Evolutionary conservation across 139 green algal species (phyloP).

Genomic region (Chloropicon primus): DNA sequence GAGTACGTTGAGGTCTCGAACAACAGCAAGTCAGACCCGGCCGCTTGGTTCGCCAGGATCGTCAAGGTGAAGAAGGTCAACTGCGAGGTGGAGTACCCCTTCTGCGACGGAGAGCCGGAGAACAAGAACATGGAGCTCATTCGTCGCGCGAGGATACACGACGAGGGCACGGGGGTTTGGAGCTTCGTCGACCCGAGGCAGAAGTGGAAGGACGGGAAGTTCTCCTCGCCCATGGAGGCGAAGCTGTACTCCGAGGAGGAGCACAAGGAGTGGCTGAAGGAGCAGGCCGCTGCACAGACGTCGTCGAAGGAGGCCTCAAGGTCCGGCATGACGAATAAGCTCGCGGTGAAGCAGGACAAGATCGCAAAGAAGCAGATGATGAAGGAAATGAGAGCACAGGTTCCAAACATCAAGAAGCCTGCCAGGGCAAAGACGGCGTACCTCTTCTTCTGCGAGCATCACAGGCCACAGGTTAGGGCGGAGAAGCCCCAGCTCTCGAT

Average conservation of each 20-base stretch:
- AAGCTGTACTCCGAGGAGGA: background rate
- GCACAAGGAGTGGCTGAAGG: background rate
- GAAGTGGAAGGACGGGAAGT: conserved; percentile 18
- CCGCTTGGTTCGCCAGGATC: conserved; percentile 30
- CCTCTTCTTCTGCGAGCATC: background rate
- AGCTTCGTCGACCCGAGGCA: conserved; percentile 12
- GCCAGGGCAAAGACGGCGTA: background rate
- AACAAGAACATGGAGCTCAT: conserved; percentile 18
- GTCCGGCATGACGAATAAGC: background rate
- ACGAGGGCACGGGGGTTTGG: conserved; percentile 16
- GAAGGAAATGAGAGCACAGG: background rate
- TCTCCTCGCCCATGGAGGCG: background rate
- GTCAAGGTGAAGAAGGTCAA: conserved; percentile 7
- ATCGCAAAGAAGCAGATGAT: background rate
- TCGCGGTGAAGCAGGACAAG: background rate
- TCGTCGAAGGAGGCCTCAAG: background rate
- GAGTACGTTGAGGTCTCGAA: conserved; percentile 50
- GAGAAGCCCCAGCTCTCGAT: background rate
- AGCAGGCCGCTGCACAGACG: background rate
- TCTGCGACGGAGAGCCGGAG: conserved; percentile 32
- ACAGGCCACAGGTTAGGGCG: background rate
- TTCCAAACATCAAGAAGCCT: background rate
- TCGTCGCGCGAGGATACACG: conserved; percentile 23
- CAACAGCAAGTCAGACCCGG: conserved; percentile 34
- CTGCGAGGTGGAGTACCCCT: conserved; percentile 33